phyloP scores from a whole-genome alignment of 192 early-diverging fungal genomes.

The Backusella circina region DNA sequence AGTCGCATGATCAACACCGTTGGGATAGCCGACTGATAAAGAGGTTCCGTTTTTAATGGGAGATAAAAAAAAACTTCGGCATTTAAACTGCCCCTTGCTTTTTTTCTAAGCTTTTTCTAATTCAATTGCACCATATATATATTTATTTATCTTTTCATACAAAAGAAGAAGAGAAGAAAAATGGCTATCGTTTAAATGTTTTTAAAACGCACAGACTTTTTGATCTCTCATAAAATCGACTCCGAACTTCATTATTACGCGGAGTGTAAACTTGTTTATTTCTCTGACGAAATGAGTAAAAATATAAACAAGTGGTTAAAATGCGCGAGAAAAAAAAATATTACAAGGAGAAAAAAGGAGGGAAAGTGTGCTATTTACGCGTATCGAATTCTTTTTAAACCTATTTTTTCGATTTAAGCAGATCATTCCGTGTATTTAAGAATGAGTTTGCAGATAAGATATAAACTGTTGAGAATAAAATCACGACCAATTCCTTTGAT shows the following conservation, averaged over 20 bases:
- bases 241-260: constrained; percentile 3
- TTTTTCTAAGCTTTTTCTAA: neutral
- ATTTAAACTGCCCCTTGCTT: constrained; percentile 2
- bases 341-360: neutral
- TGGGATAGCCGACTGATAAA: constrained; percentile 5
- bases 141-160: neutral
- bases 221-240: neutral
- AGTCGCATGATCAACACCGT: constrained; percentile 14
- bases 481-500: neutral
- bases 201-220: neutral
- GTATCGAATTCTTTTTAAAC: neutral
- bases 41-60: neutral
- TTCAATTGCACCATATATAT: neutral
- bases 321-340: neutral
- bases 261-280: neutral
- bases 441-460: neutral
- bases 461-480: constrained; percentile 3
- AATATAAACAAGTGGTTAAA: neutral
- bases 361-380: neutral
- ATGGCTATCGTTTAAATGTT: neutral
- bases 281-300: neutral
- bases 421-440: constrained; percentile 3
- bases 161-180: neutral
- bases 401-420: neutral
- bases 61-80: neutral